Conservation (phyloP, 768 basidiomycete genomes). For the Pleurotus platypus region DNA sequence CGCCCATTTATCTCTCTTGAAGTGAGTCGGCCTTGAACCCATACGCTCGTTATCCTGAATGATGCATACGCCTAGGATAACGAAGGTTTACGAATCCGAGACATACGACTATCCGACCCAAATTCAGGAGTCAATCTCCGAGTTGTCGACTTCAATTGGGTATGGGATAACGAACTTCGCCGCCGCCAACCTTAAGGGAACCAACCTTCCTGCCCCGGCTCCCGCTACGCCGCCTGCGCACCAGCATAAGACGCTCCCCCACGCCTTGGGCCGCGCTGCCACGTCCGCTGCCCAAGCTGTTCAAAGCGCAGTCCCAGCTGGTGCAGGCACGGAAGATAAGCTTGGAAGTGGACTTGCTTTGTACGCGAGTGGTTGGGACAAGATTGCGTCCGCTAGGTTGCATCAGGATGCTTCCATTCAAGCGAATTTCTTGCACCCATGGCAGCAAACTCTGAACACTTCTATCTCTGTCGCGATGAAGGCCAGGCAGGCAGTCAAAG, state of each 20-base stretch:
- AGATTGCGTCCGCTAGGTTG: slow-evolving; percentile 71
- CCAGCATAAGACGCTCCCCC: slow-evolving; percentile 95
- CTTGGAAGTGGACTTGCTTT: slow-evolving; percentile 74
- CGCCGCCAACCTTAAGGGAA: slow-evolving; percentile 84
- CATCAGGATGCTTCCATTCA: slow-evolving; percentile 75
- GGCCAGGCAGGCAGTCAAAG: slow-evolving; percentile 78
- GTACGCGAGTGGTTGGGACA: slow-evolving; percentile 84
- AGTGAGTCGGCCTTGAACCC: slow-evolving; percentile 38
- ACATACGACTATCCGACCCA: slow-evolving; percentile 88
- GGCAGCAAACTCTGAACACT: slow-evolving; percentile 84
- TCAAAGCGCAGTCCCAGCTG: slow-evolving; percentile 37
- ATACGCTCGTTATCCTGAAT: neutral
- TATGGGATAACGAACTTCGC: slow-evolving; percentile 81
- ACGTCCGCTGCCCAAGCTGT: slow-evolving; percentile 51
- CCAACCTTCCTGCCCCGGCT: slow-evolving; percentile 75
- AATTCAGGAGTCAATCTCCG: slow-evolving; percentile 77
- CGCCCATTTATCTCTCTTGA: slow-evolving; percentile 75
- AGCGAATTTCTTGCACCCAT: slow-evolving; percentile 68
- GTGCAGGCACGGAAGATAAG: slow-evolving; percentile 50
- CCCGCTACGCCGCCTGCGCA: slow-evolving; percentile 50
- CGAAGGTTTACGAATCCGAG: slow-evolving; percentile 86
- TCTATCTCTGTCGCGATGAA: slow-evolving; percentile 90
- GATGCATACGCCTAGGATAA: slow-evolving; percentile 48
- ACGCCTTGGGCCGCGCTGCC: slow-evolving; percentile 86
- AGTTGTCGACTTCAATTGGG: slow-evolving; percentile 67